phyloP scores from a whole-genome alignment of 805 yeast species.

The Maudiozyma turicensis region DNA sequence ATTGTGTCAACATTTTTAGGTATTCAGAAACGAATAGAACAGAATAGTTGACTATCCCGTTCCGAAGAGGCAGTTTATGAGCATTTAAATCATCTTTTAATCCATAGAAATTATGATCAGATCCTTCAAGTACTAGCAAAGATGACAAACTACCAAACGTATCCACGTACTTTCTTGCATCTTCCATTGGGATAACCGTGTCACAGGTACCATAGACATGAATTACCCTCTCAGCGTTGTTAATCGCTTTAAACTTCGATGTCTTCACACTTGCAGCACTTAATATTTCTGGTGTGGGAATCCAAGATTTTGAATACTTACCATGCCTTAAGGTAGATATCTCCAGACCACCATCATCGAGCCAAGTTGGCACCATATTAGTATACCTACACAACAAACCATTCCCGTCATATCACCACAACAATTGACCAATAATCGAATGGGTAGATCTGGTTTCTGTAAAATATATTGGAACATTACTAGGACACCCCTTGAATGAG shows the following conservation, averaged over 20 bases:
- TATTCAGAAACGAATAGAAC: constrained; percentile 27
- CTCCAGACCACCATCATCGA: constrained; percentile 32
- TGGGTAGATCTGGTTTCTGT: constrained; percentile 25
- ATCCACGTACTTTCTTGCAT: constrained; percentile 50
- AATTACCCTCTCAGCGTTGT: constrained; percentile 42
- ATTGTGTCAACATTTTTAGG: neutral
- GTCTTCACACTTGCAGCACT: constrained; percentile 44
- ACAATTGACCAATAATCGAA: constrained; percentile 63
- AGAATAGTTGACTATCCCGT: constrained; percentile 43
- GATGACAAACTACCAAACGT: constrained; percentile 46
- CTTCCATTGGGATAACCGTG: constrained; percentile 52
- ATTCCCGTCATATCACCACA: constrained; percentile 55
- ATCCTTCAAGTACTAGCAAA: constrained; percentile 49
- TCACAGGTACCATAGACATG: constrained; percentile 69
- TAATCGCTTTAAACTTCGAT: constrained; percentile 32
- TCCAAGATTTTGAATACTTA: constrained; percentile 31
- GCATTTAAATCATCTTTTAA: constrained; percentile 29
- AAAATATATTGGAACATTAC: constrained; percentile 66
- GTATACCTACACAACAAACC: constrained; percentile 36
- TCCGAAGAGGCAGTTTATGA: constrained; percentile 35
- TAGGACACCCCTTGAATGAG: constrained; percentile 74
- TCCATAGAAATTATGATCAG: constrained; percentile 79
- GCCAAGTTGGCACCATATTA: constrained; percentile 31
- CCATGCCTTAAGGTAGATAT: constrained; percentile 44
- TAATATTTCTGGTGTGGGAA: constrained; percentile 42